phyloP scores from a whole-genome alignment of 202 grass and related monocot species.

The Setaria viridis region DNA sequence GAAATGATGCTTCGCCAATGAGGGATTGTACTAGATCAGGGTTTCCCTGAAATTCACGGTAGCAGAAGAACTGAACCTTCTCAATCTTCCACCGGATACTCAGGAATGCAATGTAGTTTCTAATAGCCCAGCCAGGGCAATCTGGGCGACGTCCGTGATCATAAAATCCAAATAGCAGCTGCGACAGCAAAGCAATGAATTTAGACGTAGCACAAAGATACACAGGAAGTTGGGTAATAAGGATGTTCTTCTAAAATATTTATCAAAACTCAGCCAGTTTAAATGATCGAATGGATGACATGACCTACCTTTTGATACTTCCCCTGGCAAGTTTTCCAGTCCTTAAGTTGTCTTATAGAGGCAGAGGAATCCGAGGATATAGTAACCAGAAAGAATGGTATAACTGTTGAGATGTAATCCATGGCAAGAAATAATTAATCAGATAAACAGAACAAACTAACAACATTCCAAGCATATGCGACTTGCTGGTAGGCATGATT shows the following conservation, averaged over 20 bases:
- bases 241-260: background rate
- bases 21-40: slow-evolving; percentile 70
- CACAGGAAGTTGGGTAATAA: background rate
- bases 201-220: background rate
- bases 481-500: slow-evolving; percentile 7
- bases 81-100: slow-evolving; percentile 69
- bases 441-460: slow-evolving; percentile 34
- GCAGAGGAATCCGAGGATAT: slow-evolving; percentile 59
- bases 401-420: slow-evolving; percentile 41
- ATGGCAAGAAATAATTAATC: slow-evolving; percentile 26
- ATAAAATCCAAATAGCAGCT: slow-evolving; percentile 96
- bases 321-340: slow-evolving; percentile 66
- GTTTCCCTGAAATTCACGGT: slow-evolving; percentile 64
- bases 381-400: slow-evolving; percentile 81
- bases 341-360: slow-evolving; percentile 74
- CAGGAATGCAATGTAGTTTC: slow-evolving; percentile 80
- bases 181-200: slow-evolving; percentile 43
- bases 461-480: slow-evolving; percentile 12
- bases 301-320: slow-evolving; percentile 65
- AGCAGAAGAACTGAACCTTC: slow-evolving; percentile 80
- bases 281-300: slow-evolving; percentile 35
- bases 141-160: slow-evolving; percentile 60
- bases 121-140: slow-evolving; percentile 87
- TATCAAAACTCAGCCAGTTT: slow-evolving; percentile 16
- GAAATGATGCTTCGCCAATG: slow-evolving; percentile 75